Base-by-base conservation (phyloP, 139 green algal species). In the Marvania coccoides region DNA sequence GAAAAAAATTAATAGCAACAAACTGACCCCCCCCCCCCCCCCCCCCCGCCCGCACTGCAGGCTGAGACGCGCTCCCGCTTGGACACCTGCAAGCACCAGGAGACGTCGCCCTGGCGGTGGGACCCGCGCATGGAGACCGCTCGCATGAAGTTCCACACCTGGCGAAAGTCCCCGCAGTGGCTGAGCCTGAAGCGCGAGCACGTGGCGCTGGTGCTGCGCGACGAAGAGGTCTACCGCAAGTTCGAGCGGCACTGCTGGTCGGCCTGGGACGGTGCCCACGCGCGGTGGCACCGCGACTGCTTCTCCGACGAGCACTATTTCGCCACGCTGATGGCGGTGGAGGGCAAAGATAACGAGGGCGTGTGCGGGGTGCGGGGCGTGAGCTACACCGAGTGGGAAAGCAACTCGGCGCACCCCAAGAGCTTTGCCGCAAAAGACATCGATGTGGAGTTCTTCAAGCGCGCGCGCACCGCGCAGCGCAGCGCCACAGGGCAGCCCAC, bases 111-210 rank as follows among this genome's bases (percentile, higher is more conserved):
- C 19, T 51, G 42, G 42, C 42, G 42, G 42, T 51, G 42, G 42
- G 42, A 51, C 42, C 42, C 42, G 19, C 42, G 42, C 6, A 2
- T 19, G 40, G 30, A 61, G 58, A 56, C 34, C 12, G 6, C 39
- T 14, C 7, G 26, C 24, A 46, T 80, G 35, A 63, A 54, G 10
- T 4, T 7, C 7, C 6, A 28, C 7, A 45, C 67, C 62, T 70
- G 69, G 68, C 35, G 73, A 13, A 71, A 72, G 60, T 63, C 36
- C 65, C 37, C 31, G 19, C 73, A 76, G 60, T 80, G 55, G 28
- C 55, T 77, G 10, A 58, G 29, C 31, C 64, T 80, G 1, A 77
- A 46, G 3, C 36, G 73, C 4, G 7, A 3, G 3, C 73, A 80
- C 28, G 68, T 47, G 1, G 51, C 57, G 65, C 26, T 69, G 42